Evolutionary conservation across 2,329 filamentous ascomycete species (phyloP).

Genomic region (Corinectria fuckeliana): DNA sequence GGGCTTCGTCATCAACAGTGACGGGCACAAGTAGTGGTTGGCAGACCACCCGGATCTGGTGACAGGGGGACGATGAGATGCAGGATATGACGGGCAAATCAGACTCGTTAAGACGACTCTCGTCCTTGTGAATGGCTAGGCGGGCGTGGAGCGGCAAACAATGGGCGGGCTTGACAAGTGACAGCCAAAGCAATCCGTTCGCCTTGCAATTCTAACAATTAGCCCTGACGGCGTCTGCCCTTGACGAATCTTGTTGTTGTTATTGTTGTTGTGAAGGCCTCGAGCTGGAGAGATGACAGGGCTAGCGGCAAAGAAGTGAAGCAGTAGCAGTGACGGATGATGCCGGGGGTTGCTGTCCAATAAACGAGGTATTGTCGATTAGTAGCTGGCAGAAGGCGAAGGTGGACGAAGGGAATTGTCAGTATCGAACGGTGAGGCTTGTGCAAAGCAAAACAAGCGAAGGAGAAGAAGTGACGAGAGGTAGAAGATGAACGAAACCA

Average conservation of each 20-base stretch:
- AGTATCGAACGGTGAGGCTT: conserved; percentile 26
- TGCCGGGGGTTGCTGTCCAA: conserved; percentile 14
- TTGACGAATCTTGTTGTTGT: conserved; percentile 23
- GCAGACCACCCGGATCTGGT: conserved; percentile 20
- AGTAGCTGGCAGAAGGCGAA: conserved; percentile 18
- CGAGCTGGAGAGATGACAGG: conserved; percentile 21
- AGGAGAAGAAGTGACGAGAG: conserved; percentile 24
- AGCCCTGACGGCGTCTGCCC: conserved; percentile 25
- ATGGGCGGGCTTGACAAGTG: conserved; percentile 20
- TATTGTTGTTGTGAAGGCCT: conserved; percentile 13
- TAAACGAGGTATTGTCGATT: conserved; percentile 19
- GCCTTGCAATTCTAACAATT: conserved; percentile 33
- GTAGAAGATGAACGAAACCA: conserved; percentile 27
- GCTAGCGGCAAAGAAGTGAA: conserved; percentile 17
- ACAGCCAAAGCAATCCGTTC: conserved; percentile 30
- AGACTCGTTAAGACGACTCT: conserved; percentile 27
- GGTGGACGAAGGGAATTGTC: conserved; percentile 11
- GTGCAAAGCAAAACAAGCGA: conserved; percentile 20
- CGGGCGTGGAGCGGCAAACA: conserved; percentile 25
- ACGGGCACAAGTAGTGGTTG: conserved; percentile 27
- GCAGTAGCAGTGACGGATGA: conserved; percentile 14
- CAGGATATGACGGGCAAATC: conserved; percentile 35
- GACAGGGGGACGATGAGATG: conserved; percentile 32
- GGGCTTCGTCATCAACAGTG: conserved; percentile 27
- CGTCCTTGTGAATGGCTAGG: conserved; percentile 35